Percentiles rank a stretch among this genome's conserved stretches.
These are phyloP conservation scores for Neurospora sp. DNA, from an alignment of 495 filamentous ascomycete genomes.

Conservation along the genomic window DNA sequence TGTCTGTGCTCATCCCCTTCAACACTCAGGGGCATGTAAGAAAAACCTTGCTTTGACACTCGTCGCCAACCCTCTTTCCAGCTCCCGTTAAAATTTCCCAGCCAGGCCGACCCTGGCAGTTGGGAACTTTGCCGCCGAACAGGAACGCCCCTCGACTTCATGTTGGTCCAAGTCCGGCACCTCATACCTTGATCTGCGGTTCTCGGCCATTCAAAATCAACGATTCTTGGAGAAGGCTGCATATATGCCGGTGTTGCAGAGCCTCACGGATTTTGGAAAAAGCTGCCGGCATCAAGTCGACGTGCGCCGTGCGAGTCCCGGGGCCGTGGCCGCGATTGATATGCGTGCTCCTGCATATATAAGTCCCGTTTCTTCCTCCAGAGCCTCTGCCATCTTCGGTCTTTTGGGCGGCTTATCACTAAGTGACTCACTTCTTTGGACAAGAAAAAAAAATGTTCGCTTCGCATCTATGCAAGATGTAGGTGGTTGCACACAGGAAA, in stretches of 20 bases:
- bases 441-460: background rate
- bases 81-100: no score
- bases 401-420: background rate
- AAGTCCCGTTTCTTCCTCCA: background rate
- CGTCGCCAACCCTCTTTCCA: no score
- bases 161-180: background rate
- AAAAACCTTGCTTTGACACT: no score
- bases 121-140: background rate
- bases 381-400: background rate
- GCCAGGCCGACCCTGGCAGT: background rate
- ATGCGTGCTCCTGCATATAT: background rate
- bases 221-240: background rate
- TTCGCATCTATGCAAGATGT: background rate
- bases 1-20: no score
- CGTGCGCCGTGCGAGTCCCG: background rate
- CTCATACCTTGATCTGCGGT: background rate
- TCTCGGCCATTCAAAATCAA: background rate
- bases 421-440: background rate
- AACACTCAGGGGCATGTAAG: no score
- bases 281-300: accelerated
- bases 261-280: background rate
- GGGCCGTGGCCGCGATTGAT: background rate
- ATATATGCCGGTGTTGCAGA: background rate
- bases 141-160: background rate
- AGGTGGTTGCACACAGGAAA: background rate